phyloP scores from a whole-genome alignment of 2,329 filamentous ascomycete genomes.

The Orbilia brochopaga region DNA sequence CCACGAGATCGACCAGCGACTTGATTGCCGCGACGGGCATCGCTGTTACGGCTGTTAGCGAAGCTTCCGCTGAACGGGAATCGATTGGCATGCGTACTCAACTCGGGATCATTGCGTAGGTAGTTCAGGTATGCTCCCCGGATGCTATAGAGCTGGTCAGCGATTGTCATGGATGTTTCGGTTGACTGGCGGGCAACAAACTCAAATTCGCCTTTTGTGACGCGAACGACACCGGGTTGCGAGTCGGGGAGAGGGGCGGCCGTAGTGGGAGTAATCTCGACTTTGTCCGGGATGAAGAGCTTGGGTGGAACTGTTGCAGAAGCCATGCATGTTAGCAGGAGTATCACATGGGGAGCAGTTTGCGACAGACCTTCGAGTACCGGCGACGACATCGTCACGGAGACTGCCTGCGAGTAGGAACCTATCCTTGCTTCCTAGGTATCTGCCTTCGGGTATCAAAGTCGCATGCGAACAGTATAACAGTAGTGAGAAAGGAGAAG shows the following conservation, averaged over 20 bases:
- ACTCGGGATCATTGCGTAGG: slow-evolving; percentile 36
- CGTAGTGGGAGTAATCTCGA: neutral
- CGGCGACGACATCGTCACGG: neutral
- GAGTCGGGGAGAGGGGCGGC: neutral
- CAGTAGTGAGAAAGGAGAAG: no score
- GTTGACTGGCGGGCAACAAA: slow-evolving; percentile 8
- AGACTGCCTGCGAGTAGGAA: neutral
- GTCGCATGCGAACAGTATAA: no score
- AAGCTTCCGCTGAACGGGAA: neutral
- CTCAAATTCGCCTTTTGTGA: slow-evolving; percentile 45
- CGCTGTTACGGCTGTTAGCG: slow-evolving; percentile 64
- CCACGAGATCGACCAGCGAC: slow-evolving; percentile 83
- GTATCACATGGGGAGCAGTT: neutral
- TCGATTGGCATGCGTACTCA: slow-evolving; percentile 15
- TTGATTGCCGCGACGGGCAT: slow-evolving; percentile 96
- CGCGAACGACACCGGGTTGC: slow-evolving; percentile 22
- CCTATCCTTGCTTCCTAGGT: neutral
- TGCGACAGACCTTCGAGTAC: neutral
- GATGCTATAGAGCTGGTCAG: slow-evolving; percentile 18
- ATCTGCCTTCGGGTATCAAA: neutral
- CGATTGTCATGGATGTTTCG: neutral
- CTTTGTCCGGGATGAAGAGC: slow-evolving; percentile 11
- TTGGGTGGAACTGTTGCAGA: slow-evolving; percentile 19
- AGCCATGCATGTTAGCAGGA: no score
- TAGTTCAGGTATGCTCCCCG: slow-evolving; percentile 35